Evolutionary conservation across 805 yeast species (phyloP).

Genomic region (Debaryomyces hansenii): DNA sequence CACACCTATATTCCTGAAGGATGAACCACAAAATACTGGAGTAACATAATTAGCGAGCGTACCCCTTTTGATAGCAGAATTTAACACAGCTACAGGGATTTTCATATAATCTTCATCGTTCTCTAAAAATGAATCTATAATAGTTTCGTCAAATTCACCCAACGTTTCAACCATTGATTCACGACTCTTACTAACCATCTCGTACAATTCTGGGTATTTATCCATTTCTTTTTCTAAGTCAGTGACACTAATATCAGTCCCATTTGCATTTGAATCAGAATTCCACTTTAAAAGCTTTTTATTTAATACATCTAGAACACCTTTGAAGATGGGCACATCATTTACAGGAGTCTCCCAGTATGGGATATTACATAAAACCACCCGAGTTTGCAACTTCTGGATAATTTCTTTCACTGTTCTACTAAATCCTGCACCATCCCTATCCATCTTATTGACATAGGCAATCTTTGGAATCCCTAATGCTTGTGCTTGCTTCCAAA

Average conservation of each 20-base stretch:
- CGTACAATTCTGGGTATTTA: conserved; percentile 32
- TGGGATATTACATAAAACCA: conserved; percentile 76
- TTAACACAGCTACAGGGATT: conserved; percentile 57
- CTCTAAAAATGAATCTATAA: conserved; percentile 77
- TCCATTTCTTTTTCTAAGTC: conserved; percentile 36
- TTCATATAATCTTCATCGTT: conserved; percentile 65
- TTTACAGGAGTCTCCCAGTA: conserved; percentile 43
- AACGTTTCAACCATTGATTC: conserved; percentile 81
- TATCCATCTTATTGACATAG: conserved; percentile 92
- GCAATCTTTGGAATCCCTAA: conserved; percentile 72
- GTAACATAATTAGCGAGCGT: conserved; percentile 59
- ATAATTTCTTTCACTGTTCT: conserved; percentile 85
- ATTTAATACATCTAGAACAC: conserved; percentile 75
- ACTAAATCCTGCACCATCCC: conserved; percentile 93
- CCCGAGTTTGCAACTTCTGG: conserved; percentile 69
- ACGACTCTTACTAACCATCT: conserved; percentile 56
- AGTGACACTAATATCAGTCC: conserved; percentile 49
- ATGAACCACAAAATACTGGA: conserved; percentile 91
- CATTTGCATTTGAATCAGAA: conserved; percentile 39
- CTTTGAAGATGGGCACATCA: conserved; percentile 51
- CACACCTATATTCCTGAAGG: conserved; percentile 90
- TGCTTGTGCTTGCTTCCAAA: conserved; percentile 82
- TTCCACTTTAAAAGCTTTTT: conserved; percentile 60
- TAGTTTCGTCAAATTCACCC: conserved; percentile 76
- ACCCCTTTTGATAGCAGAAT: conserved; percentile 59